Base-by-base conservation (phyloP, 2,329 filamentous ascomycete genomes). In the Cordyceps farinosa region DNA sequence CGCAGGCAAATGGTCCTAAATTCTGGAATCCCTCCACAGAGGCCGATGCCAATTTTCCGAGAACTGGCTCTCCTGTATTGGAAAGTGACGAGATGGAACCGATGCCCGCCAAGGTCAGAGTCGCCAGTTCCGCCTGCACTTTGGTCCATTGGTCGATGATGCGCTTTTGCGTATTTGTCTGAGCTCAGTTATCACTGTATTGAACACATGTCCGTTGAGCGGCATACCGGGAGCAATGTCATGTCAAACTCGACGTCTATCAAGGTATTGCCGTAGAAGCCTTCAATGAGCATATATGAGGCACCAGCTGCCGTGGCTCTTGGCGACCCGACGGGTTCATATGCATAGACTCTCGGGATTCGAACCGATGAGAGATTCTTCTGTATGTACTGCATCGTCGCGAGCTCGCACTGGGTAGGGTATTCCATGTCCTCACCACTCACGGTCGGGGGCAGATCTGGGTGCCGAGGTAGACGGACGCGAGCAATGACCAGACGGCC, bases 221-320 rank as follows among this genome's bases (percentile, higher is more conserved):
- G 11, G 67, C 67, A 50, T 44, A 71, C 69, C 11, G 67, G 60
- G 15, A 72, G 47, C 32, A 48, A 48, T 36, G 62, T 70, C n/a
- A 70, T 61, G 50, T 68, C 63, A 10, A 53, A 54, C 29, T 29
- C 63, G 3, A 67, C n/a, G 54, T 70, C 69, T 45, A 68, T 62
- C 30, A 71, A 27, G 1, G 65, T 68, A 44, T 70, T 71, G 2
- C 67, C 69, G 38, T 66, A 65, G 52, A 71, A 71, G 8, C 67
- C 70, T 65, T 71, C 67, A 5, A 72, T 62, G 10, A 72, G 67
- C 69, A 72, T 71, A 54, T 71, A 72, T 1, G 45, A 3, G n/a
- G 67, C 67, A 2, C 70, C 70, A 4, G 57, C 67, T 17, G 65
- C 42, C 3, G 47, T 29, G 13, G 70, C 68, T 2, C 48, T 36